phyloP scores from a whole-genome alignment of 257 asterid genomes.

The Rehmannia glutinosa region DNA sequence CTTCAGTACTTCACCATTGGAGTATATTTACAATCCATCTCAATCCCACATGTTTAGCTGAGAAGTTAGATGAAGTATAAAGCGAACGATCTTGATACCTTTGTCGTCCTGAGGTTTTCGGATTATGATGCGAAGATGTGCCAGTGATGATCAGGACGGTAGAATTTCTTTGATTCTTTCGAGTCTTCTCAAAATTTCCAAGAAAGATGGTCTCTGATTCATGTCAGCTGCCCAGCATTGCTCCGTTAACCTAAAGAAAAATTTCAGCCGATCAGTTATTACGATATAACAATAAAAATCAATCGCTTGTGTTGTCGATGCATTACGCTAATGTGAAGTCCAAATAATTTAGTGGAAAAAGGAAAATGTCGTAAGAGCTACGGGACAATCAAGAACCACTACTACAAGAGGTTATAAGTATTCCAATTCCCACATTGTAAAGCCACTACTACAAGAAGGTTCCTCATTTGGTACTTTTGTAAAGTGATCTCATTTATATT shows the following conservation, averaged over 20 bases:
- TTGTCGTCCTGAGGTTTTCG: background rate
- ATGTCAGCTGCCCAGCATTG: slow-evolving; percentile 83
- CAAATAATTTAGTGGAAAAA: background rate
- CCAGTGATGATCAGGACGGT: slow-evolving; percentile 72
- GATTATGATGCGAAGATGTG: slow-evolving; percentile 42
- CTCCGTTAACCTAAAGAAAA: slow-evolving; percentile 30
- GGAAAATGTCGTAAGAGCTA: background rate
- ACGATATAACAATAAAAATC: background rate
- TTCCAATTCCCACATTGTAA: background rate
- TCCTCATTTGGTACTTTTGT: no score
- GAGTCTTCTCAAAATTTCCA: slow-evolving; percentile 72
- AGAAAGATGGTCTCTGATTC: slow-evolving; percentile 75
- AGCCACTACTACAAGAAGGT: no score
- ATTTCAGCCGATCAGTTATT: background rate
- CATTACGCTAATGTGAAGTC: background rate
- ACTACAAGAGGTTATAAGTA: background rate
- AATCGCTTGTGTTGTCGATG: background rate
- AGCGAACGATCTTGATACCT: background rate
- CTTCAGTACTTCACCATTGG: no score
- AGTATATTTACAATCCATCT: no score
- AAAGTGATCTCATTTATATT: no score
- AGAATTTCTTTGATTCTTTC: slow-evolving; percentile 54
- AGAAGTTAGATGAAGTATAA: background rate
- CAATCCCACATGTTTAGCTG: no score
- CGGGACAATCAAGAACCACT: background rate